Evolutionary conservation across 768 basidiomycete genomes (phyloP), one percentile per base, ranked within the genome.

Genomic region (Leccinellum luteum): DNA sequence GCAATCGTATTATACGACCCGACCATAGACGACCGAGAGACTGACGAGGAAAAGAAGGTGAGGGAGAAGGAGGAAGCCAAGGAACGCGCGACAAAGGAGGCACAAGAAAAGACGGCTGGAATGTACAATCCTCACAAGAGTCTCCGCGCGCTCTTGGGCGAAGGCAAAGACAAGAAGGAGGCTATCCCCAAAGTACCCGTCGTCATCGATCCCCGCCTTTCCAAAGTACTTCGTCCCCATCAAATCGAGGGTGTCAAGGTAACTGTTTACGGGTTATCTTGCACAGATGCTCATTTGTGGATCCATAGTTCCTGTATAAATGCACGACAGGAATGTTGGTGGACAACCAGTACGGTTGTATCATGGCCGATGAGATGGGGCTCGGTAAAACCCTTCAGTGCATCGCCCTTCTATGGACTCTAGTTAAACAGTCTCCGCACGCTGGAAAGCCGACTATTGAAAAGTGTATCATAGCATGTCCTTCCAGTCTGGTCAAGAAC

Each of bases 351-450:
- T 89, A 86, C 59, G 92, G 92, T 0, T 98, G 96, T 68, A 99
- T 99, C 72, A 98, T 99, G 96, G 96, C 96, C 1, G 96, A 99
- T 67, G 96, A 96, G 74, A 99, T 99, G 96, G 96, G 96, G 66
- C 84, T 98, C 14, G 96, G 93, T 17, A 95, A 97, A 73, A 96
- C 95, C 15, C 79, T 99, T 15, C 97, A 99, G 69, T 98, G 97
- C 69, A 98, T 99, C 60, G 81, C 96, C 2, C 82, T 99, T 19
- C 74, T 99, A 56, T 98, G 95, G 94, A 98, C 96, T 0, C 73
- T 98, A 13, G 75, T 98, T 51, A 97, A 94, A 73, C 97, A 99
- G 67, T 98, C 97, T 0, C 94, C 97, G 0, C 85, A 87, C 52
- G 78, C 94, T 0, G 85, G 89, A 28, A 97, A 89, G 72, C 80